phyloP scores from a whole-genome alignment of 257 asterid species.

The Handroanthus guayacan region DNA sequence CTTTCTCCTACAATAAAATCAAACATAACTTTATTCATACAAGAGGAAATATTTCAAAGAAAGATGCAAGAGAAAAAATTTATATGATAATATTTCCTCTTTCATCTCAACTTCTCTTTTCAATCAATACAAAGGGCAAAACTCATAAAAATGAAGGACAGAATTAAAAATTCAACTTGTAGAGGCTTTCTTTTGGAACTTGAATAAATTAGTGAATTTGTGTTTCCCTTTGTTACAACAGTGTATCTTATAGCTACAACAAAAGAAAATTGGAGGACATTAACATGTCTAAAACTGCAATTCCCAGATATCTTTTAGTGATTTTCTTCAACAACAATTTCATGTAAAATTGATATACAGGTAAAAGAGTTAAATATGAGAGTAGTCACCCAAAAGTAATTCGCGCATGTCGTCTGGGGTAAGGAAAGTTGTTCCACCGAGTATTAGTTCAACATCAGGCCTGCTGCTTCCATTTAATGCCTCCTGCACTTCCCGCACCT shows the following conservation, averaged over 20 bases:
- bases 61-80: no score
- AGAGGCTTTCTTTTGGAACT: not conserved
- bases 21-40: no score
- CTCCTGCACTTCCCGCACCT: constrained; percentile 91
- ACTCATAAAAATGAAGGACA: not conserved
- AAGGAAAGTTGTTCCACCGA: constrained; percentile 95
- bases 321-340: not conserved
- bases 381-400: constrained; percentile 76
- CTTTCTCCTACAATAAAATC: no score
- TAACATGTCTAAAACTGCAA: constrained; percentile 22
- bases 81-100: no score
- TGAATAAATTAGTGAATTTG: not conserved
- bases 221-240: not conserved
- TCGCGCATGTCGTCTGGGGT: constrained; percentile 87
- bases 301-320: not conserved
- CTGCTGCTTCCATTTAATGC: constrained; percentile 81
- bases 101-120: no score
- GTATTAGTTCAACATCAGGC: constrained; percentile 77
- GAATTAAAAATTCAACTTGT: not conserved
- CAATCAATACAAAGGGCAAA: not conserved
- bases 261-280: not conserved
- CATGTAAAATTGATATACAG: constrained; percentile 6
- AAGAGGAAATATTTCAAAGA: no score
- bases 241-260: not conserved
- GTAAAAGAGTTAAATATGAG: constrained; percentile 50